These are phyloP conservation scores for Stachybotrys elegans DNA, from an alignment of 2,329 filamentous ascomycete genomes.

Conservation along the genomic window DNA sequence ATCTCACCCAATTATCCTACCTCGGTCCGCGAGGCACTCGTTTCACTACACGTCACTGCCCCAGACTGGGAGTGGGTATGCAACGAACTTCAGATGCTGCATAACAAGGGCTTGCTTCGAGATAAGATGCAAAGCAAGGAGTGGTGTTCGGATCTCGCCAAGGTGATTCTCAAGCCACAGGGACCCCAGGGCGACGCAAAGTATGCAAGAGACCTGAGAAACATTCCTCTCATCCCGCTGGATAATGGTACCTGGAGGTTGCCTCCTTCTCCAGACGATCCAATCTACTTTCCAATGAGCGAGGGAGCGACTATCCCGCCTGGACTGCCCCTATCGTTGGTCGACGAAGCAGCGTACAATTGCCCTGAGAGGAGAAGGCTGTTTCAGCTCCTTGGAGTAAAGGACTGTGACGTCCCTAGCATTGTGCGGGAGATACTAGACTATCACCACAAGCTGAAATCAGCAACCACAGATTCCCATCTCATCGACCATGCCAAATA, in stretches of 20 bases:
- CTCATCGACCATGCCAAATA: not conserved
- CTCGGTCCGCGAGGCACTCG: not conserved
- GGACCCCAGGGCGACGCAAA: not conserved
- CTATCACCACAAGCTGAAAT: not conserved
- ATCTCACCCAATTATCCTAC: not conserved
- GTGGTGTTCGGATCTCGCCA: not conserved
- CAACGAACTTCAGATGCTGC: not conserved
- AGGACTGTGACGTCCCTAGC: constrained; percentile 1
- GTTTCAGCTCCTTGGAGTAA: not conserved
- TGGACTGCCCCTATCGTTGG: not conserved
- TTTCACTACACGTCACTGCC: not conserved
- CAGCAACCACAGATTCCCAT: not conserved
- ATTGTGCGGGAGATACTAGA: not conserved
- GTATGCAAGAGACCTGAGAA: not conserved
- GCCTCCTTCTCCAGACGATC: not conserved
- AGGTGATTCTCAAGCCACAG: not conserved
- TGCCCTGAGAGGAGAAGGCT: not conserved
- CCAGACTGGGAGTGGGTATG: not conserved
- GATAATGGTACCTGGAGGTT: not conserved
- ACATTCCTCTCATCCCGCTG: not conserved
- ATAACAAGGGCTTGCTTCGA: not conserved
- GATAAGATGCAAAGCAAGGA: constrained; percentile 1
- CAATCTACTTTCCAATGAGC: constrained; percentile 1
- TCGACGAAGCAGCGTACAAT: not conserved
- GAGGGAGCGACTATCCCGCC: not conserved